Base-by-base conservation (phyloP, 306 rosid genomes). In the Oemleria cerasiformis region DNA sequence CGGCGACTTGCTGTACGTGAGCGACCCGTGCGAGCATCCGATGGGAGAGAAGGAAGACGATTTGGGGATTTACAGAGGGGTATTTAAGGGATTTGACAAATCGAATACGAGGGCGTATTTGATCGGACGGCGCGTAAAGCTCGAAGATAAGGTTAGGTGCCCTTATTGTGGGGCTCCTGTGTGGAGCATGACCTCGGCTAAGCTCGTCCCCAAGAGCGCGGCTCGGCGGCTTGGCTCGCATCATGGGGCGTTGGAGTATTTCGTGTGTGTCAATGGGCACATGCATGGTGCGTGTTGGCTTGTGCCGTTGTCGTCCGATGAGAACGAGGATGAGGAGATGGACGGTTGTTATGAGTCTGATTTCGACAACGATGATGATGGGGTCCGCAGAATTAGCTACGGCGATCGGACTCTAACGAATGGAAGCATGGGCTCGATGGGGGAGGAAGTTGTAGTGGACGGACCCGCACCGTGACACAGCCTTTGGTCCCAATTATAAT, bases 1-100 rank as follows among this genome's bases (percentile, higher is more conserved):
- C 8, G 84, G 80, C 43, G 92, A 87, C 50, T 3, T 82, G 76
- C 69, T 87, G 60, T 87, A 73, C 71, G 83, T 87, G 56, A 83
- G 87, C 72, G 92, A 87, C 74, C 89, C 89, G 63, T 87, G 92
- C 62, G 92, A 87, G 86, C 92, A 87, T 48, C 73, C 73, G 60
- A 74, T 77, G 64, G 84, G 81, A 12, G 65, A 50, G 1, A 76
- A 59, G 59, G 88, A 72, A 11, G 89, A 82, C 45, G 85, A 85
- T 72, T 40, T 87, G 54, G 92, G 92, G 78, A 75, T 85, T 19
- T 87, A 63, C 57, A 68, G 92, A 81, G 92, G 92, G 65, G 79
- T 87, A 12, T 87, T 87, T 68, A 54, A 65, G 77, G 85, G 85
- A 77, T 87, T 87, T 55, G 60, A 54, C 36, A 79, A 78, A 21